Base-by-base conservation (phyloP, 257 asterid genomes). In the Plantago elongata region DNA sequence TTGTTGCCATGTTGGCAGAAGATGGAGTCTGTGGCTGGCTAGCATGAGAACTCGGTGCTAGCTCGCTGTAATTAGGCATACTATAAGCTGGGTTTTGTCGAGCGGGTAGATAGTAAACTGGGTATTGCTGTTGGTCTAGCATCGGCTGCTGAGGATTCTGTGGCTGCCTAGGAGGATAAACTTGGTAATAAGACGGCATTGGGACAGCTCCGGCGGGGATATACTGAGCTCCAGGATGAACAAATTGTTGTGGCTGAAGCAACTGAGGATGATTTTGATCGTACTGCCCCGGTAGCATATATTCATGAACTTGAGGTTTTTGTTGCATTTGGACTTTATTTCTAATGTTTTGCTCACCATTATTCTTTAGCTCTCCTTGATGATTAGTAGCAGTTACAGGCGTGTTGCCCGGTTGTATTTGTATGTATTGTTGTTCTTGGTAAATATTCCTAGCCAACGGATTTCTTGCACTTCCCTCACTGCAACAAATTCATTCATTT, bases 121-220 rank as follows among this genome's bases (percentile, higher is more conserved):
- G 90, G 65, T 79, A 84, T 45, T 83, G 96, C 73, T 83, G 96
- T 71, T 80, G 95, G 46, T 85, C 95, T 57, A 78, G 62, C n/a
- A 75, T 66, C 7, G 81, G 78, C 60, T 82, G 87, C 55, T 75
- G 84, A 50, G 83, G 74, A 68, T 75, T 83, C 62, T 75, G 74
- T 69, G 70, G 86, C 47, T 82, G 98, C 66, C 88, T 96, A 57
- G 93, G 66, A 46, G 90, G 86, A 58, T 88, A 88, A n/a, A 88
- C 45, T 18, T 83, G 79, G 77, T 88, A 86, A 64, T 85, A 88
- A 9, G 86, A 67, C 0, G 78, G 22, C 8, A 81, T 57, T 0
- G 89, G 94, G 61, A 82, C 65, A 30, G 84, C 75, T 18, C 92
- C 91, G 0, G 88, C 76, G 13, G 94, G 90, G 13, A 86, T 71